These are phyloP conservation scores for Penicillium frequentans DNA, from an alignment of 2,329 filamentous ascomycete species.

Conservation along the genomic window DNA sequence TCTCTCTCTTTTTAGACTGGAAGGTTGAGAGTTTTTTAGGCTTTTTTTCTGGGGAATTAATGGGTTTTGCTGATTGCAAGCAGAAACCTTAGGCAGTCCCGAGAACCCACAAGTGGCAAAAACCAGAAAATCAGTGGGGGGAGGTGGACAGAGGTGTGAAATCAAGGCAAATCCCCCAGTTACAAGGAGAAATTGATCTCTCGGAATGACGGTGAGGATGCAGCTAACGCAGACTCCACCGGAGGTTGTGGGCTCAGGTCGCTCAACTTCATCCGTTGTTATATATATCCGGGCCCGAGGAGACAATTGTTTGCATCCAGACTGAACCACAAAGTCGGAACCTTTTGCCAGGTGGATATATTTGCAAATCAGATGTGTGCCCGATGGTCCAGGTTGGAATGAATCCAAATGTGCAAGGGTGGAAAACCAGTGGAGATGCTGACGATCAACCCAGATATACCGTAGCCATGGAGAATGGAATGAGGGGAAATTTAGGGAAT, in stretches of 20 bases:
- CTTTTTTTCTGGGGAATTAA: background rate
- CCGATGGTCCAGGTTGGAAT: slow-evolving; percentile 16
- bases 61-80: background rate
- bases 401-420: background rate
- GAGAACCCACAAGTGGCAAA: slow-evolving; percentile 1
- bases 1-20: background rate
- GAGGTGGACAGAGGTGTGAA: background rate
- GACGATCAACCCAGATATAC: too few species aligned
- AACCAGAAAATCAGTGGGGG: background rate
- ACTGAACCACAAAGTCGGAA: slow-evolving; percentile 2
- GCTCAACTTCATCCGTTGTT: background rate
- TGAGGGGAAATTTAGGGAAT: too few species aligned
- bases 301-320: slow-evolving; percentile 1
- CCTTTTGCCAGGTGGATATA: background rate
- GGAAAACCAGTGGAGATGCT: background rate
- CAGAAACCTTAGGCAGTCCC: background rate
- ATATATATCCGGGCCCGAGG: background rate
- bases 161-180: background rate
- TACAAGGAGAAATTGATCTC: background rate
- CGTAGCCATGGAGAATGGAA: too few species aligned
- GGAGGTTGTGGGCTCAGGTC: background rate
- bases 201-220: slow-evolving; percentile 7
- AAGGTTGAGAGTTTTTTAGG: background rate
- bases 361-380: background rate
- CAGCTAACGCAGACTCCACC: background rate